These are phyloP conservation scores for Cyberlindnera maclurae DNA, from an alignment of 805 yeast species.

Conservation along the genomic window DNA sequence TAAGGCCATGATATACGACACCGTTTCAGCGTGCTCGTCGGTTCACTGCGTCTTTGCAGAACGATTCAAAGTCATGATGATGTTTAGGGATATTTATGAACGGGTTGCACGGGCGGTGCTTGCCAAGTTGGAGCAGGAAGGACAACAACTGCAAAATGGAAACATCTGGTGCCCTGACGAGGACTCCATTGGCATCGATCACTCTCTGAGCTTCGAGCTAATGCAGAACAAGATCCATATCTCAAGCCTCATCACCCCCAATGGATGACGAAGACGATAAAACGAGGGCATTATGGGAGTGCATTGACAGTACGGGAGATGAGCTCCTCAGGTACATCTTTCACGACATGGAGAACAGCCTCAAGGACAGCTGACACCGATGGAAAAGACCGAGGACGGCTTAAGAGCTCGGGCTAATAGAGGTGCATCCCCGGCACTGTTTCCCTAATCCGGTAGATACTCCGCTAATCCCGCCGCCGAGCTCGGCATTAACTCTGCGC, in stretches of 20 bases:
- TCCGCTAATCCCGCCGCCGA: too few species aligned
- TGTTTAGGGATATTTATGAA: constrained; percentile 26
- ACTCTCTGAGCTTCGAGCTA: constrained; percentile 6
- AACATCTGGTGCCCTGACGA: constrained; percentile 5
- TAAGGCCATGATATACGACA: constrained; percentile 22
- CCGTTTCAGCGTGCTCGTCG: constrained; percentile 25
- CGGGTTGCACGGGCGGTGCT: constrained; percentile 19
- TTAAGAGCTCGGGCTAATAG: too few species aligned
- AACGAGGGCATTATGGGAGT: constrained; percentile 23
- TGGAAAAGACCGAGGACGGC: too few species aligned
- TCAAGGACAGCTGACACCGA: neutral
- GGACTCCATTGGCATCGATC: constrained; percentile 15
- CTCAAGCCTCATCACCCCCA: neutral
- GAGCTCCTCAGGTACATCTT: constrained; percentile 24
- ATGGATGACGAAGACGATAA: neutral
- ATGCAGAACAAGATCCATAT: neutral
- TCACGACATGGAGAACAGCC: constrained; percentile 23
- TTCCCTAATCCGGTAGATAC: too few species aligned
- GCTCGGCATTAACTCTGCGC: too few species aligned
- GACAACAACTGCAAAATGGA: neutral
- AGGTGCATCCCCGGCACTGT: too few species aligned
- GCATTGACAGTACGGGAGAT: constrained; percentile 26
- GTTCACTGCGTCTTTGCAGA: constrained; percentile 26
- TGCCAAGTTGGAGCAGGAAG: constrained; percentile 9
- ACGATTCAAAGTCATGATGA: constrained; percentile 21